Conservation (phyloP, 1,284 basidiomycete genomes). For the Puccinia coronata region DNA sequence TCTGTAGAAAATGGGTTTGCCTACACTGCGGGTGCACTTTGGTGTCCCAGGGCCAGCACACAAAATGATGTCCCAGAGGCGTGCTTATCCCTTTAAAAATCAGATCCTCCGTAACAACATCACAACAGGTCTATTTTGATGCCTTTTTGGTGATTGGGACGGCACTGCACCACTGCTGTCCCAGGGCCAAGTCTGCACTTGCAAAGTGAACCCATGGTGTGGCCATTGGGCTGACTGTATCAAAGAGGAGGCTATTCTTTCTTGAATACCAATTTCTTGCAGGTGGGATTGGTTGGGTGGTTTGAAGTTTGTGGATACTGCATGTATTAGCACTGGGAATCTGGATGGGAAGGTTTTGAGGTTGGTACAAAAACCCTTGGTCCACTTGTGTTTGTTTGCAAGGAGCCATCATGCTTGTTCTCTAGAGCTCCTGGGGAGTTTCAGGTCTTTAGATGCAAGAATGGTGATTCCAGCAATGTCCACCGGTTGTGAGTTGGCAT, state of each 20-base stretch:
- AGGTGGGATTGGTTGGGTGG: neutral
- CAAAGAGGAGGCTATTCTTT: neutral
- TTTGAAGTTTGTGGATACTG: neutral
- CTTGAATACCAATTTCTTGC: slow-evolving; percentile 2
- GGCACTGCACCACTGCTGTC: too few relatives aligned
- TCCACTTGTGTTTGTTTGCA: slow-evolving; percentile 12
- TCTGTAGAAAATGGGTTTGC: neutral
- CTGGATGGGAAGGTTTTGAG: neutral
- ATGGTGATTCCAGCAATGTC: neutral
- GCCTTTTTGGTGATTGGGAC: too few relatives aligned
- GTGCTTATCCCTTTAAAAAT: too few relatives aligned
- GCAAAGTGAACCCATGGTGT: too few relatives aligned
- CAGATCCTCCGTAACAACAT: too few relatives aligned
- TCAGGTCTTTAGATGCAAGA: neutral
- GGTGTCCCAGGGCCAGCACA: too few relatives aligned
- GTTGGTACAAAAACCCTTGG: neutral
- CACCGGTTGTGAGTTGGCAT: neutral
- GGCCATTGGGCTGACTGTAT: slow-evolving; percentile 26
- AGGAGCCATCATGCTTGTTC: neutral
- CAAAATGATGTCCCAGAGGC: too few relatives aligned
- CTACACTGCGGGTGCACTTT: too few relatives aligned
- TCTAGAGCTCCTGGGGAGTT: neutral
- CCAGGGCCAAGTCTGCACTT: too few relatives aligned
- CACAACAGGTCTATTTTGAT: too few relatives aligned
- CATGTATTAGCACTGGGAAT: neutral